Percentiles rank a stretch among this genome's conserved stretches.
These are phyloP conservation scores for Magnaporthiopsis rhizophila DNA, from an alignment of 2,329 filamentous ascomycete species.

Conservation along the genomic window DNA sequence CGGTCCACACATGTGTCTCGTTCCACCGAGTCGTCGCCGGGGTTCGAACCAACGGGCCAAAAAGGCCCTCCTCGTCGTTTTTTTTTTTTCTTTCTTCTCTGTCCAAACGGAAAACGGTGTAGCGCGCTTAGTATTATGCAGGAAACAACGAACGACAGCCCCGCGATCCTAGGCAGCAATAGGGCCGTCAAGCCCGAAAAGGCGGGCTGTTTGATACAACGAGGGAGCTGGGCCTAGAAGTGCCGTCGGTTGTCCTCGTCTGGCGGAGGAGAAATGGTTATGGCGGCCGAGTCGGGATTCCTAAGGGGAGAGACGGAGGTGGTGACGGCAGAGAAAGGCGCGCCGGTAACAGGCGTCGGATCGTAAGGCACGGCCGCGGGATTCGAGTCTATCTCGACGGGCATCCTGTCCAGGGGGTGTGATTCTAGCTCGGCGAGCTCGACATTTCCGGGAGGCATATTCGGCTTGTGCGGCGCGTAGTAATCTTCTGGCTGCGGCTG, in stretches of 20 bases:
- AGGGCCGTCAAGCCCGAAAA: too few relatives aligned
- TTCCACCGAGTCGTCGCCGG: too few relatives aligned
- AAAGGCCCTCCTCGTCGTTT: too few relatives aligned
- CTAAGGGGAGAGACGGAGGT: background rate
- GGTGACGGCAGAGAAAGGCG: background rate
- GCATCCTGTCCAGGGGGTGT: background rate
- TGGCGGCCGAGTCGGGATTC: background rate
- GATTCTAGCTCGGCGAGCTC: slow-evolving; percentile 3
- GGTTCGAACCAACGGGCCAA: too few relatives aligned
- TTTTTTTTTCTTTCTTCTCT: too few relatives aligned
- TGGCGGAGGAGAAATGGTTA: background rate
- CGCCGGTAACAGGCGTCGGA: background rate
- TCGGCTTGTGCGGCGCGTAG: slow-evolving; percentile 2
- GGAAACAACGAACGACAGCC: too few relatives aligned
- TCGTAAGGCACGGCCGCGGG: background rate
- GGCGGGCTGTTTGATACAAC: background rate
- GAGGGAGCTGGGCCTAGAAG: background rate
- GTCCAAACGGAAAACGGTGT: too few relatives aligned
- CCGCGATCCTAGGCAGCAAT: too few relatives aligned
- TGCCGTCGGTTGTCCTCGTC: background rate
- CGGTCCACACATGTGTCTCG: too few relatives aligned
- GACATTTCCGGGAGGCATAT: background rate
- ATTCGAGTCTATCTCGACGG: slow-evolving; percentile 3
- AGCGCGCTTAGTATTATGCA: too few relatives aligned
- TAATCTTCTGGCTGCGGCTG: background rate